Evolutionary conservation across 1,139 yeast species (phyloP), one percentile per base, ranked within the genome.

Genomic region (Protomyces gravidus): DNA sequence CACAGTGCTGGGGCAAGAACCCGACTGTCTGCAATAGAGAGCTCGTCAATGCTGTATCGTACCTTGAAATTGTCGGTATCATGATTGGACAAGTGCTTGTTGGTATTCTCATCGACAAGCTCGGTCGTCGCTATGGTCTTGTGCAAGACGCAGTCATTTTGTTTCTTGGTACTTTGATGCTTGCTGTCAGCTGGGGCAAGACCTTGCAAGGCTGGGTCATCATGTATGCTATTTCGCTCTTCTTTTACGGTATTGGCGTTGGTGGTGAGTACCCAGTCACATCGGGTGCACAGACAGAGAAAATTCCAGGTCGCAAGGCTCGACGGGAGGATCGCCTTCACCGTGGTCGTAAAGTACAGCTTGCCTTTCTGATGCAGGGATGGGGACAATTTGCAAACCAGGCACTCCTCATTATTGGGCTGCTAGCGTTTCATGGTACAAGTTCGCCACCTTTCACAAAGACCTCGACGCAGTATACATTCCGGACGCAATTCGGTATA

Each of bases 251-350:
- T 85, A 79, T 90, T 68, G 97, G 97, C 83, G 92, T 90, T 69
- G 97, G 97, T 77, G 97, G 97, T 79, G 97, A 90, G 76, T 90
- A 90, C 76, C 97, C 97, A 69, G 82, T 90, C 75, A 89, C 97
- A 45, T 90, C 97, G 36, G 72, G 75, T 53, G 67, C 72, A 49
- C 75, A 75, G 61, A 73, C 74, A 73, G 77, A 74, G 66, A 73
- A 75, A 56, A 68, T 71, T 51, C 73, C 74, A 61, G 72, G 72
- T 70, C 76, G 74, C 65, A 67, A 68, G 56, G 69, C 72, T 50
- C 61, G 68, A 45, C 64, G 68, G 42, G 73, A 70, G 39, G 75
- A 72, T 60, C 72, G 74, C 63, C 67, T 72, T 46, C 75, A 73
- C 68, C 72, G 77, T 65, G 77, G 77, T 42, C 72, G 76, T 63